Evolutionary conservation across 2,329 filamentous ascomycete species (phyloP), one percentile per base, ranked within the genome.

Genomic region (Trichoderma atroviride): DNA sequence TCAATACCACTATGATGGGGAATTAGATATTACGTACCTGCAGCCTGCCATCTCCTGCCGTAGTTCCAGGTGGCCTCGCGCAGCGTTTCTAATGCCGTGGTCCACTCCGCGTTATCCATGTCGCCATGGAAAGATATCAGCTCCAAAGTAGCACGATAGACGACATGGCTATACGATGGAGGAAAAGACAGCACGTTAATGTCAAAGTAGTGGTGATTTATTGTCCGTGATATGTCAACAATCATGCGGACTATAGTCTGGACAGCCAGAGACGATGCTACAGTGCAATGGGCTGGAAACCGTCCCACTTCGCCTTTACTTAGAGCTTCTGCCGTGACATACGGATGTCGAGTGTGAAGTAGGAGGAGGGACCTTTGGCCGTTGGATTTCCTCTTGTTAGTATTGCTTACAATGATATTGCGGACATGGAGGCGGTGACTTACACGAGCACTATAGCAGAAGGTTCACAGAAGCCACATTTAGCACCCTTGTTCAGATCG

Each of bases 31-130:
- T 5, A 69, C 52, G 5, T 33, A 58, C 59, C 60, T 43, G 67
- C 60, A 37, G 61, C 67, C 13, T 65, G 67, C 67, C 67, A 69
- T 24, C 67, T 69, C 24, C 60, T 55, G 13, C 67, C 55, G 13
- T 64, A 69, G 19, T 64, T 57, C 59, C 61, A 65, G 19, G 47
- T 69, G 16, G 67, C 67, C 7, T 65, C 59, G 3, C 67, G 59
- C 10, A 69, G 60, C 7, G 56, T 58, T 22, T 69, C 61, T n/a
- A 69, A 16, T 10, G 50, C 60, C 7, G 7, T 13, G 0, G n/a
- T 24, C 67, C 67, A 69, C 22, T 69, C 67, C 22, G 29, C 22
- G 29, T 33, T 29, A 56, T 69, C 61, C 59, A 65, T 64, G 29
- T 59, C 61, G 22, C 56, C 52, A 43, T n/a, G 67, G 31, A 69